A percentile compares a stretch with the other conserved stretches of the same genome.
Conservation (phyloP, 805 yeast species). For the Metschnikowia borealis region DNA sequence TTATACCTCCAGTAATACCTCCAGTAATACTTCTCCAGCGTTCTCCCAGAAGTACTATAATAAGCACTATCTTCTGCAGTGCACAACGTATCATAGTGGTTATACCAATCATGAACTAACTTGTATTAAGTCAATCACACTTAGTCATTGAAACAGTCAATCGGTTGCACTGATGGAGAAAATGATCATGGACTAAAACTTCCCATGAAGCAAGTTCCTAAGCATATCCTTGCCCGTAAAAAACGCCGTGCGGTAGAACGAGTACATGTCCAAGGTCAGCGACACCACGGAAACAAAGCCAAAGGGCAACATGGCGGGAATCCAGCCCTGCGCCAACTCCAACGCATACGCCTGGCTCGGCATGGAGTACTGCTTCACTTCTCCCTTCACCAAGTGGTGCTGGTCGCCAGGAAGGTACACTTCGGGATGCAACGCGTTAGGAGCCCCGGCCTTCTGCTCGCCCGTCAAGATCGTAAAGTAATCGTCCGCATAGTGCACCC, state of each 20-base stretch:
- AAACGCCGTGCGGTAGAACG: slow-evolving; percentile 64
- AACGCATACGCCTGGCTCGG: slow-evolving; percentile 79
- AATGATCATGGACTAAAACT: slow-evolving; percentile 43
- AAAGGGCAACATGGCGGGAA: slow-evolving; percentile 96
- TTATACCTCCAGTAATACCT: too few relatives aligned
- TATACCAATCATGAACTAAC: too few relatives aligned
- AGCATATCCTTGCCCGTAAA: slow-evolving; percentile 79
- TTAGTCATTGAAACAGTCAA: too few relatives aligned
- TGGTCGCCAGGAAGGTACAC: slow-evolving; percentile 83
- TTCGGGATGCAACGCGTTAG: slow-evolving; percentile 60
- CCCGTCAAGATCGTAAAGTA: slow-evolving; percentile 89
- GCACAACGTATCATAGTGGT: too few relatives aligned
- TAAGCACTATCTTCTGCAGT: too few relatives aligned
- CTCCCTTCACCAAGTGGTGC: slow-evolving; percentile 73
- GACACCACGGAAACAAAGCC: slow-evolving; percentile 79
- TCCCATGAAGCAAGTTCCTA: slow-evolving; percentile 62
- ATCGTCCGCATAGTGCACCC: slow-evolving; percentile 96
- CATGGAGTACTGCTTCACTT: slow-evolving; percentile 82
- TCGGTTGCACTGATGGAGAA: too few relatives aligned
- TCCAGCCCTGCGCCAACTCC: slow-evolving; percentile 98
- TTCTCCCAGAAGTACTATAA: too few relatives aligned
- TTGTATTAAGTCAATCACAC: too few relatives aligned
- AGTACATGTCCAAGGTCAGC: slow-evolving; percentile 74
- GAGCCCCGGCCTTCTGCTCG: slow-evolving; percentile 66
- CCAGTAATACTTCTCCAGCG: too few relatives aligned